phyloP scores from a whole-genome alignment of 2,329 filamentous ascomycete species.

The Aspergillus clavatus region DNA sequence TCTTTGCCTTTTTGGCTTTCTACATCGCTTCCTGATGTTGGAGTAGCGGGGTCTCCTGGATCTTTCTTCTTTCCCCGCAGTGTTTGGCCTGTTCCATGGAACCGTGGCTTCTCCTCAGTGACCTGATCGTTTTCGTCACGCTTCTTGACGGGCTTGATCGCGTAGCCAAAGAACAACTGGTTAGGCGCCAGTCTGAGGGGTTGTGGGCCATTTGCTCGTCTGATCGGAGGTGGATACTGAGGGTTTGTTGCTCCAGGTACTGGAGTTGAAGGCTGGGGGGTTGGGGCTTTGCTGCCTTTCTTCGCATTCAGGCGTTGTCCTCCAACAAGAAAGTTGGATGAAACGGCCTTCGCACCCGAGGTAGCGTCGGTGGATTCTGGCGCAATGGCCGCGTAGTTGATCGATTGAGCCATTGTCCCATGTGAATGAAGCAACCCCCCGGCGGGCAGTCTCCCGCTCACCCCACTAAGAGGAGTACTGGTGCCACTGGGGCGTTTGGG shows the following conservation, averaged over 20 bases:
- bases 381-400: conserved; percentile 90
- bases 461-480: conserved; percentile 70
- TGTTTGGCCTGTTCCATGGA: conserved; percentile 80
- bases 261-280: conserved; percentile 69
- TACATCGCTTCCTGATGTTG: conserved; percentile 34
- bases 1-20: conserved; percentile 22
- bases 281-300: conserved; percentile 70
- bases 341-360: conserved; percentile 56
- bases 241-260: conserved; percentile 54
- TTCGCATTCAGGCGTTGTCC: conserved; percentile 81
- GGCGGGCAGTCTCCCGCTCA: conserved; percentile 57
- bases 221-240: conserved; percentile 40
- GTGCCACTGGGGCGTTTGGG: conserved; percentile 75
- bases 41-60: conserved; percentile 31
- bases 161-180: conserved; percentile 95
- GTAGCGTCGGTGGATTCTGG: conserved; percentile 66
- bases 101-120: conserved; percentile 62
- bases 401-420: conserved; percentile 94
- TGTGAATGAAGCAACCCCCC: conserved; percentile 76
- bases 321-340: conserved; percentile 72
- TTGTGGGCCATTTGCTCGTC: conserved; percentile 71
- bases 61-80: conserved; percentile 69
- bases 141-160: conserved; percentile 81
- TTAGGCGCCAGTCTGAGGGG: conserved; percentile 79
- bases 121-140: conserved; percentile 62